These are phyloP conservation scores for Puccinia horiana DNA, from an alignment of 1,284 basidiomycete species.

Conservation along the genomic window DNA sequence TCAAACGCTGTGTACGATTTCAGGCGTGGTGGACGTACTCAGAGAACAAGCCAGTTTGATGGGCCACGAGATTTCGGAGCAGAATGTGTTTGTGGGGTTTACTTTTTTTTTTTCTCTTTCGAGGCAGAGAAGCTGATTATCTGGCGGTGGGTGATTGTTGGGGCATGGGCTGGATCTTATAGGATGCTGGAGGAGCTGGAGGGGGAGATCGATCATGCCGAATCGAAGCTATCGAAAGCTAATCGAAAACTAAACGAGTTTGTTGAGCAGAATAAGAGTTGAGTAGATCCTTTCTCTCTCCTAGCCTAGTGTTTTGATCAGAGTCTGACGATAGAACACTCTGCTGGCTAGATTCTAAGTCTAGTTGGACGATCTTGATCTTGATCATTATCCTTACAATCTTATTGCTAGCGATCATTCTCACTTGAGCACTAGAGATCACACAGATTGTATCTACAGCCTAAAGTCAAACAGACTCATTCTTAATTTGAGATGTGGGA, in stretches of 20 bases:
- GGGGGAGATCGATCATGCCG: conserved; percentile 71
- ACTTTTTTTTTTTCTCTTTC: neutral
- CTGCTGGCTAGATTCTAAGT: conserved; percentile 32
- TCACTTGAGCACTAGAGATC: neutral
- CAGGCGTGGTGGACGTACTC: conserved; percentile 75
- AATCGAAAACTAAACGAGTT: conserved; percentile 76
- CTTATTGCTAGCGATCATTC: conserved; percentile 34
- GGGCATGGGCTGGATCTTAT: neutral
- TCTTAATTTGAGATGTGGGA: neutral
- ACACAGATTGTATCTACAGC: neutral
- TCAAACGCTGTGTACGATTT: conserved; percentile 76
- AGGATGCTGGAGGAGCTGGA: conserved; percentile 84
- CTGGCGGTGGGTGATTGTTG: too few relatives aligned
- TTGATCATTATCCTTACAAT: conserved; percentile 37
- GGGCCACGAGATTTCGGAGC: conserved; percentile 81
- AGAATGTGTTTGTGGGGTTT: conserved; percentile 75
- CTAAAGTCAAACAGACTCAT: too few relatives aligned
- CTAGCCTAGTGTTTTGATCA: neutral
- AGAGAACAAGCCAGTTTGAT: conserved; percentile 85
- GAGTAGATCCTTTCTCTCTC: conserved; percentile 50
- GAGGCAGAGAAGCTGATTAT: neutral
- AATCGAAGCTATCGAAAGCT: conserved; percentile 70
- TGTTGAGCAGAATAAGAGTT: conserved; percentile 77
- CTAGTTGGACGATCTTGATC: conserved; percentile 43
- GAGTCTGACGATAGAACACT: too few relatives aligned